Conservation (phyloP, 805 yeast species). For the Saccharomyces eubayanus region DNA sequence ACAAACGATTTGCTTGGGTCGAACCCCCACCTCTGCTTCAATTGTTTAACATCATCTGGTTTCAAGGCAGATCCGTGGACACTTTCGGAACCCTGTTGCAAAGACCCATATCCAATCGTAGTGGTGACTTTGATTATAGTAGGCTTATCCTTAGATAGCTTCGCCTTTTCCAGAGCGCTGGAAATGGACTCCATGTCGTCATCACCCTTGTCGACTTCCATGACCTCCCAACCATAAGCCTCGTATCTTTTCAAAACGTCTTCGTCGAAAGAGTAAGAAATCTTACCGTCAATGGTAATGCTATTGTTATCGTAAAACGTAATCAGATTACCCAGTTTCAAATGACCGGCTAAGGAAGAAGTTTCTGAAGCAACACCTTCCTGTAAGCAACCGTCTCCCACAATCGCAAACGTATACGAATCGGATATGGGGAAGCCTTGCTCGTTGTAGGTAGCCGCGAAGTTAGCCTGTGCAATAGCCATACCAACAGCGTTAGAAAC, state of each 20-base stretch:
- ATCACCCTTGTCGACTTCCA: slow-evolving; percentile 74
- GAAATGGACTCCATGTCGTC: slow-evolving; percentile 62
- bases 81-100: slow-evolving; percentile 72
- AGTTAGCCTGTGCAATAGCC: slow-evolving; percentile 87
- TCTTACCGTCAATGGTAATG: slow-evolving; percentile 93
- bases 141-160: slow-evolving; percentile 71
- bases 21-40: slow-evolving; percentile 78
- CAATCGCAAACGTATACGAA: slow-evolving; percentile 66
- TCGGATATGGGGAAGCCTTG: slow-evolving; percentile 68
- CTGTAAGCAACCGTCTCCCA: slow-evolving; percentile 97
- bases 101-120: slow-evolving; percentile 90
- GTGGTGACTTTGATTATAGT: slow-evolving; percentile 81
- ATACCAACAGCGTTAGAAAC: slow-evolving; percentile 91
- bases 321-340: slow-evolving; percentile 85
- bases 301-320: slow-evolving; percentile 95
- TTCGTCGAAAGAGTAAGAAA: slow-evolving; percentile 86
- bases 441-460: slow-evolving; percentile 90
- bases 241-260: slow-evolving; percentile 76
- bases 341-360: slow-evolving; percentile 90
- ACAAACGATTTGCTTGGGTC: slow-evolving; percentile 71
- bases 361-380: slow-evolving; percentile 97
- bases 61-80: slow-evolving; percentile 97
- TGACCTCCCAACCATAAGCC: slow-evolving; percentile 90
- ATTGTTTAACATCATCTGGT: slow-evolving; percentile 81
- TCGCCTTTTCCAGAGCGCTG: slow-evolving; percentile 73